Percentiles rank a stretch among this genome's conserved stretches.
phyloP scores from a whole-genome alignment of 2,329 filamentous ascomycete genomes.

The Fusarium armeniacum region DNA sequence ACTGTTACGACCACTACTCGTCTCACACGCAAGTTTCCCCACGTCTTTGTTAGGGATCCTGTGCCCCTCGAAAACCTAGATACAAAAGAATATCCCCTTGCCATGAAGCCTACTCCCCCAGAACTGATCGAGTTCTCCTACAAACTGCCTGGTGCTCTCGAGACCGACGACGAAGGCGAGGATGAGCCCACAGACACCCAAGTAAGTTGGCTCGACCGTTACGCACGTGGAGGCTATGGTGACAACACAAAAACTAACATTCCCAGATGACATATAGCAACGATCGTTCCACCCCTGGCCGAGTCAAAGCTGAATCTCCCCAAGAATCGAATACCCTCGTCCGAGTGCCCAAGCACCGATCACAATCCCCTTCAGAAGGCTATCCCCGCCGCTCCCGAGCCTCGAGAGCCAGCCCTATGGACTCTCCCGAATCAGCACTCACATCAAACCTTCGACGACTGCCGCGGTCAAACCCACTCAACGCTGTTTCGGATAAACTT shows the following conservation, averaged over 20 bases:
- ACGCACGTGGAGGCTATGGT: neutral
- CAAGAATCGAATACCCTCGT: slow-evolving; percentile 48
- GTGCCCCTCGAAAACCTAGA: slow-evolving; percentile 80
- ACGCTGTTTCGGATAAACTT: slow-evolving; percentile 54
- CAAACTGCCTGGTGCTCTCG: slow-evolving; percentile 62
- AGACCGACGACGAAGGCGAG: slow-evolving; percentile 48
- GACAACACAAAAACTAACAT: slow-evolving; percentile 21
- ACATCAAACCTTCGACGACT: slow-evolving; percentile 46
- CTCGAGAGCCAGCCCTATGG: slow-evolving; percentile 50
- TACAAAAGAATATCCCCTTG: slow-evolving; percentile 90
- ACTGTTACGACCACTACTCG: slow-evolving; percentile 93
- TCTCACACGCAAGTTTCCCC: slow-evolving; percentile 86
- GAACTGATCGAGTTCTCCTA: slow-evolving; percentile 84
- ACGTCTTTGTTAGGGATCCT: slow-evolving; percentile 82
- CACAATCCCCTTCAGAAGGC: slow-evolving; percentile 54
- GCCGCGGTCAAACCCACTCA: slow-evolving; percentile 50
- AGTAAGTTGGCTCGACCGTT: slow-evolving; percentile 39
- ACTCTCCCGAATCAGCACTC: slow-evolving; percentile 50
- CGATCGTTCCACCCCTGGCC: slow-evolving; percentile 47
- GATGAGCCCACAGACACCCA: slow-evolving; percentile 35
- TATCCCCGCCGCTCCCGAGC: slow-evolving; percentile 52
- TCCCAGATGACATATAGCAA: slow-evolving; percentile 39
- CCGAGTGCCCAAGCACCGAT: slow-evolving; percentile 51
- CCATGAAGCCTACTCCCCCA: slow-evolving; percentile 83
- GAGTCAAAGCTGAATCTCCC: slow-evolving; percentile 49